Percentiles rank a stretch among this genome's conserved stretches.
phyloP scores from a whole-genome alignment of 768 basidiomycete genomes.

The Hericium erinaceus region DNA sequence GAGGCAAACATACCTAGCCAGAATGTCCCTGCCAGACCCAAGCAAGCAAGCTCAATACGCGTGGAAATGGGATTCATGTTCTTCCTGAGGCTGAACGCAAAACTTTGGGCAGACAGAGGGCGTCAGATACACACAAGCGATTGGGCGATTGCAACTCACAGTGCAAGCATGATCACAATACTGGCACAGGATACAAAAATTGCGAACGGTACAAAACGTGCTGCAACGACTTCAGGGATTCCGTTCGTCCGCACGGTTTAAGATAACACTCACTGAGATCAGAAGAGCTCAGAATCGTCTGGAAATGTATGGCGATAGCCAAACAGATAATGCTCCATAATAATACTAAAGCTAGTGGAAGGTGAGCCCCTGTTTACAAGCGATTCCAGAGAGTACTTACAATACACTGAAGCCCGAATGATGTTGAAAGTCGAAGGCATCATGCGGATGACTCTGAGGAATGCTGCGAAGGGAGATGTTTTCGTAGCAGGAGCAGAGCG shows the following conservation, averaged over 20 bases:
- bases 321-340: conserved; percentile 73
- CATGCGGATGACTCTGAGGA: conserved; percentile 17
- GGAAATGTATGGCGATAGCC: conserved; percentile 72
- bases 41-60: conserved; percentile 60
- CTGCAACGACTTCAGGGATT: conserved; percentile 27
- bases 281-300: conserved; percentile 57
- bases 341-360: conserved; percentile 47
- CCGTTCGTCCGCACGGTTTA: neutral
- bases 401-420: conserved; percentile 57
- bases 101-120: conserved; percentile 27
- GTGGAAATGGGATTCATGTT: conserved; percentile 74
- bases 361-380: neutral
- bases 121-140: conserved; percentile 4
- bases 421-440: conserved; percentile 72
- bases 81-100: conserved; percentile 53
- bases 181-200: conserved; percentile 71
- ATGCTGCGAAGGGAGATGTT: conserved; percentile 10
- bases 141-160: conserved; percentile 37
- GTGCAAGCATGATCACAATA: conserved; percentile 52
- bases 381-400: conserved; percentile 28
- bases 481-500: conserved; percentile 21
- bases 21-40: conserved; percentile 64
- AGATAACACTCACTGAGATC: conserved; percentile 59
- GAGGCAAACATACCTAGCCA: conserved; percentile 56
- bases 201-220: conserved; percentile 81